phyloP scores from a whole-genome alignment of 2,329 filamentous ascomycete genomes.

The Diaporthe ampelina region DNA sequence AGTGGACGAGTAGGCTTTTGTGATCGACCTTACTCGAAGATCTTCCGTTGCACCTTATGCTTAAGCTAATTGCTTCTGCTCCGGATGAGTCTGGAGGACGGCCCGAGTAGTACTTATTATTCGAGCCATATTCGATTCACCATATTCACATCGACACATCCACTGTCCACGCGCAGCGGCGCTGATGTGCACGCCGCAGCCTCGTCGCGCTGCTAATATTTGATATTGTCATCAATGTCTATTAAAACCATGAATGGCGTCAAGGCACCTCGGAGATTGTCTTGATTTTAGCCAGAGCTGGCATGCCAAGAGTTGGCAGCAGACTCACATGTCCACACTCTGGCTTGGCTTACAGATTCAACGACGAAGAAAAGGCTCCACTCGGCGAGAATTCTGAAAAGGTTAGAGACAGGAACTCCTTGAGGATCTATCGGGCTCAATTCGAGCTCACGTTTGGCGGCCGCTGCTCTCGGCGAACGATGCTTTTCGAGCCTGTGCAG shows the following conservation, averaged over 20 bases:
- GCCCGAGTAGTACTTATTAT: not conserved
- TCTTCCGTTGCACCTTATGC: not conserved
- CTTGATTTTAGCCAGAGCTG: not conserved
- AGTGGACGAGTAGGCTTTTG: not conserved
- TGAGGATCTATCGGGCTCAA: no score
- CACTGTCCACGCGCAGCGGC: no score
- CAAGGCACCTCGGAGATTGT: not conserved
- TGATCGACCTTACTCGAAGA: not conserved
- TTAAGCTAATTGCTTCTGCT: not conserved
- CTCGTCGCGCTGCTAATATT: not conserved
- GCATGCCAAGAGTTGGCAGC: not conserved
- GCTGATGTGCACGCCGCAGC: not conserved
- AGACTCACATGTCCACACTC: not conserved
- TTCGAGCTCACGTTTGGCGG: not conserved
- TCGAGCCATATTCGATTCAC: not conserved
- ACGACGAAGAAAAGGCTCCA: not conserved
- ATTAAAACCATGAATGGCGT: not conserved
- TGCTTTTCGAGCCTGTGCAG: not conserved
- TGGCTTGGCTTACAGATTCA: not conserved
- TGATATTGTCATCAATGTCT: not conserved
- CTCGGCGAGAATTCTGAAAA: not conserved
- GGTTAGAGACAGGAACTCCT: not conserved
- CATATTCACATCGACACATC: not conserved
- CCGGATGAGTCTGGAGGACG: not conserved
- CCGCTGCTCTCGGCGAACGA: not conserved